phyloP scores from a whole-genome alignment of 2,329 filamentous ascomycete species.

The Calonectria fujianensis region DNA sequence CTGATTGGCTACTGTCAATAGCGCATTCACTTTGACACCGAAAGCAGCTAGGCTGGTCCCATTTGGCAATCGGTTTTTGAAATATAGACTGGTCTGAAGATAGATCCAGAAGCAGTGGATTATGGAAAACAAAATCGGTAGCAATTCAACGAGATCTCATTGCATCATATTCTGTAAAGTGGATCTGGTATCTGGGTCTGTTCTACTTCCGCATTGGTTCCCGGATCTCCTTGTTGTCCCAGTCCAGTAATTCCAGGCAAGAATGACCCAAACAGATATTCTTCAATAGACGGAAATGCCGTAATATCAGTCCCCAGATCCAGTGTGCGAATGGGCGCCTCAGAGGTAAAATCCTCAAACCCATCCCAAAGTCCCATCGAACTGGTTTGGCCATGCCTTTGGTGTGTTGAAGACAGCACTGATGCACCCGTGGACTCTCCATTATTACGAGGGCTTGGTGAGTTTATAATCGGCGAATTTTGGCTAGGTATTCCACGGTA shows the following conservation, averaged over 20 bases:
- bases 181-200: background rate
- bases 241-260: conserved; percentile 8
- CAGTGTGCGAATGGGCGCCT: background rate
- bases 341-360: background rate
- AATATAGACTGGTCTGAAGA: background rate
- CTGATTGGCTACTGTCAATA: background rate
- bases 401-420: rapidly evolving
- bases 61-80: background rate
- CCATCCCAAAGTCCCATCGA: background rate
- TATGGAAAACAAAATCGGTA: background rate
- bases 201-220: background rate
- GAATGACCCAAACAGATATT: conserved; percentile 13
- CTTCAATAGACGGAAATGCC: conserved; percentile 7
- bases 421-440: background rate
- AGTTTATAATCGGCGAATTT: no score
- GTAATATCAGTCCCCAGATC: background rate
- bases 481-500: no score
- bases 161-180: background rate
- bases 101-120: background rate
- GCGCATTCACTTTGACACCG: background rate
- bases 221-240: background rate
- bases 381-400: background rate
- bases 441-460: rapidly evolving
- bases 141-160: background rate
- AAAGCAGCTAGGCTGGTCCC: background rate